Conservation (phyloP, 805 yeast species). For the Tetrapisispora arboricola region DNA sequence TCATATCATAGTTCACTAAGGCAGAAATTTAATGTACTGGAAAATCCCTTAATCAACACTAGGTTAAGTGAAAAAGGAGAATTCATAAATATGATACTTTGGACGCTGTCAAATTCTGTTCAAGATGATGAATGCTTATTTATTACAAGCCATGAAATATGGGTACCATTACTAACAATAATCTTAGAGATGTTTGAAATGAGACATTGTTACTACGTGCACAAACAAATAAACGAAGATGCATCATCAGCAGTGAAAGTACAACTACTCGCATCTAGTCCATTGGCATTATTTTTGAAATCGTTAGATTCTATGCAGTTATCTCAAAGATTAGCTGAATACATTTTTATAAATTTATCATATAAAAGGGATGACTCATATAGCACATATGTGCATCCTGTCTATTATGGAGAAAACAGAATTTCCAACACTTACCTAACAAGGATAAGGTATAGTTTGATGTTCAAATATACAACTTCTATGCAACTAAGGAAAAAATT, state of each 20-base stretch:
- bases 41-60: slow-evolving; percentile 13
- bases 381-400: slow-evolving; percentile 11
- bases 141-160: slow-evolving; percentile 15
- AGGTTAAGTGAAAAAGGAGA: slow-evolving; percentile 15
- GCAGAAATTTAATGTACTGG: slow-evolving; percentile 11
- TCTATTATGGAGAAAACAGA: slow-evolving; percentile 12
- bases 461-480: slow-evolving; percentile 11
- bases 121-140: slow-evolving; percentile 8
- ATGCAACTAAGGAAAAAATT: slow-evolving; percentile 17
- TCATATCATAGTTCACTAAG: slow-evolving; percentile 20
- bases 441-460: slow-evolving; percentile 6
- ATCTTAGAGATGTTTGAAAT: slow-evolving; percentile 16
- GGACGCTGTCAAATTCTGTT: slow-evolving; percentile 20
- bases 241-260: slow-evolving; percentile 2
- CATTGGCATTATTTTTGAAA: slow-evolving; percentile 13
- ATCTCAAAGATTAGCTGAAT: slow-evolving; percentile 11
- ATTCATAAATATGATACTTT: slow-evolving; percentile 19
- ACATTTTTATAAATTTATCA: slow-evolving; percentile 14
- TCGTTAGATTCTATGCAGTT: slow-evolving; percentile 11
- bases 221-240: slow-evolving; percentile 9
- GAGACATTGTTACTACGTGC: slow-evolving; percentile 19
- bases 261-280: slow-evolving; percentile 14
- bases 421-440: slow-evolving; percentile 11
- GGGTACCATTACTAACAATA: slow-evolving; percentile 19
- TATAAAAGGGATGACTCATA: slow-evolving; percentile 1